A percentile compares a stretch with the other conserved stretches of the same genome.
Conservation (phyloP, 768 basidiomycete genomes). For the Daedalea quercina region DNA sequence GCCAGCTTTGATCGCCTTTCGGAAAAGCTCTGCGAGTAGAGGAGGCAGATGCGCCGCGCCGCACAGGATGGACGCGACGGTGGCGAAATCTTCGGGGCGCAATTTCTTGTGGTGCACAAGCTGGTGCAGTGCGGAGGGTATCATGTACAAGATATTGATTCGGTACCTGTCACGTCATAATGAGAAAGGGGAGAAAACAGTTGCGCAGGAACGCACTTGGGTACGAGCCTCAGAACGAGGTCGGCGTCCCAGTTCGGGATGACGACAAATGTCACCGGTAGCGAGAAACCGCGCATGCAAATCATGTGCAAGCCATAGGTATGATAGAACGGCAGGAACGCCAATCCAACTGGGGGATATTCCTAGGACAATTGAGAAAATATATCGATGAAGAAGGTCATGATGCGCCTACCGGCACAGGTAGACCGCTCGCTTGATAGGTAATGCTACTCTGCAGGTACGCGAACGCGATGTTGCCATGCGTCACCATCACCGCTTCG, state of each 20-base stretch:
- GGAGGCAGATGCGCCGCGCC: conserved; percentile 69
- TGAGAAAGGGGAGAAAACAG: neutral
- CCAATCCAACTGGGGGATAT: conserved; percentile 39
- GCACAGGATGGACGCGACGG: conserved; percentile 34
- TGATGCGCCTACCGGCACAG: neutral
- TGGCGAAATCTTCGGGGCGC: conserved; percentile 45
- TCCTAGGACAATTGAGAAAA: neutral
- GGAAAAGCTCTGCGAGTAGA: conserved; percentile 38
- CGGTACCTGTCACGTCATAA: conserved; percentile 37
- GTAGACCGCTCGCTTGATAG: neutral
- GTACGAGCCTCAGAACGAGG: conserved; percentile 42
- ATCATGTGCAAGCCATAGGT: conserved; percentile 52
- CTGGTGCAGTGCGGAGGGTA: conserved; percentile 64
- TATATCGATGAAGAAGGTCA: neutral
- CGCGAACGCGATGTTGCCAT: conserved; percentile 14
- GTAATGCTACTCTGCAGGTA: conserved; percentile 9
- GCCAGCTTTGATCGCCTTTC: neutral
- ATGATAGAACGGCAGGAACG: conserved; percentile 65
- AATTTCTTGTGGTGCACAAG: conserved; percentile 48
- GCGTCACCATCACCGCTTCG: conserved; percentile 24
- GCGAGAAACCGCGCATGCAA: conserved; percentile 40
- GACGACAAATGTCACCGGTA: conserved; percentile 43
- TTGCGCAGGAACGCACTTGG: conserved; percentile 38
- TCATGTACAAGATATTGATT: conserved; percentile 40
- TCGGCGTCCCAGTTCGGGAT: conserved; percentile 58